Evolutionary conservation across 2,329 filamentous ascomycete species (phyloP).

Genomic region (Trichoderma afroharzianum): DNA sequence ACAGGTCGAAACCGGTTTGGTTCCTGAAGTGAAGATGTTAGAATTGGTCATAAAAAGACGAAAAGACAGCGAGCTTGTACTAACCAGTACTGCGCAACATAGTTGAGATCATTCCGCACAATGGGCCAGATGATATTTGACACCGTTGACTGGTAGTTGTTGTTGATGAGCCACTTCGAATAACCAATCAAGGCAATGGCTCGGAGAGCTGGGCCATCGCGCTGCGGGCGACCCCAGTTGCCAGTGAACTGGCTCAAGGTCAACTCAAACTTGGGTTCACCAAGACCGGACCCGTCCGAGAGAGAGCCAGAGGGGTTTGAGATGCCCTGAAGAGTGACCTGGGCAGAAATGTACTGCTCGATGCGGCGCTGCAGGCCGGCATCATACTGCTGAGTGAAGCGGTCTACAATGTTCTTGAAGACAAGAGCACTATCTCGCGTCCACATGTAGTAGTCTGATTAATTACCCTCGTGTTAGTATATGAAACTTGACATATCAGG

Average conservation of each 20-base stretch:
- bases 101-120: slow-evolving; percentile 70
- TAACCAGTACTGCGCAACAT: slow-evolving; percentile 69
- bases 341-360: slow-evolving; percentile 63
- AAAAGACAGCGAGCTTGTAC: slow-evolving; percentile 11
- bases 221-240: slow-evolving; percentile 71
- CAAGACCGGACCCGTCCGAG: slow-evolving; percentile 53
- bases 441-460: slow-evolving; percentile 74
- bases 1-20: slow-evolving; percentile 67
- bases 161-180: slow-evolving; percentile 65
- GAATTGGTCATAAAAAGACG: not conserved
- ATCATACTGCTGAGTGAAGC: slow-evolving; percentile 58
- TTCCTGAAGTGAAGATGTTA: slow-evolving; percentile 37
- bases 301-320: slow-evolving; percentile 65
- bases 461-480: not conserved
- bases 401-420: slow-evolving; percentile 65
- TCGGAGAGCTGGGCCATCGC: slow-evolving; percentile 73
- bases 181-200: slow-evolving; percentile 71
- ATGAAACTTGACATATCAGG: not conserved
- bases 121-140: slow-evolving; percentile 65
- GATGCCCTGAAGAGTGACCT: slow-evolving; percentile 63
- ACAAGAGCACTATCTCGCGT: slow-evolving; percentile 69
- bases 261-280: slow-evolving; percentile 70
- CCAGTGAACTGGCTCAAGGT: slow-evolving; percentile 62
- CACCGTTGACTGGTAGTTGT: slow-evolving; percentile 59
- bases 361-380: slow-evolving; percentile 56